Percentiles rank a stretch among this genome's conserved stretches.
phyloP scores from a whole-genome alignment of 2,329 filamentous ascomycete species.

The Claviceps sp. region DNA sequence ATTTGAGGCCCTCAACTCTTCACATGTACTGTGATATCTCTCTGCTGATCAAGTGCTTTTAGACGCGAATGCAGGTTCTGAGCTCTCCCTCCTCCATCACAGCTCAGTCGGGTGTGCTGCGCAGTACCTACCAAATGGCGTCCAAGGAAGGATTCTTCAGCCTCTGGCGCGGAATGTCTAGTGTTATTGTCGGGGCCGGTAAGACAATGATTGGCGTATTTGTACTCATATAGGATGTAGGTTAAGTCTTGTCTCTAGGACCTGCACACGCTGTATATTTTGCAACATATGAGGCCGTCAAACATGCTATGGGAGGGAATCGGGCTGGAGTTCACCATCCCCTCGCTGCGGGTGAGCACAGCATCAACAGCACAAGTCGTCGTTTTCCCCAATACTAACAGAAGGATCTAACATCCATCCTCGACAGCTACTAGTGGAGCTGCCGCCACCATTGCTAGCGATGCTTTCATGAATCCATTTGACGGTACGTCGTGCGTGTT shows the following conservation, averaged over 20 bases:
- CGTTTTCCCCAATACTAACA: not conserved
- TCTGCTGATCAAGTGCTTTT: conserved; percentile 10
- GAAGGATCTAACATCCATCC: not conserved
- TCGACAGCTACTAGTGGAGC: conserved; percentile 74
- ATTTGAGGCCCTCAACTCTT: not conserved
- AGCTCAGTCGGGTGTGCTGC: conserved; percentile 79
- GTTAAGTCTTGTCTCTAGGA: conserved; percentile 36
- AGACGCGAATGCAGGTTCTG: conserved; percentile 98
- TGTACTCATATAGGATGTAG: not conserved
- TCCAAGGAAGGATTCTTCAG: conserved; percentile 79
- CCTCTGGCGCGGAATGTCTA: conserved; percentile 92
- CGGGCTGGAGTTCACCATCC: conserved; percentile 79
- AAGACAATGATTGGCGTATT: conserved; percentile 21
- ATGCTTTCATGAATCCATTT: conserved; percentile 98
- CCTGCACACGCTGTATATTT: conserved; percentile 98
- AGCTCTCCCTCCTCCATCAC: conserved; percentile 68
- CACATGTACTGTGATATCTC: not conserved
- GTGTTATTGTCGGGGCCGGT: conserved; percentile 92
- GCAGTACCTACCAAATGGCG: conserved; percentile 86
- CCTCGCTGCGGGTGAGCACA: conserved; percentile 65
- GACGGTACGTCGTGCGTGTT: conserved; percentile 53
- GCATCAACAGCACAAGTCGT: too few species aligned
- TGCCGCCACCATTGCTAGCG: conserved; percentile 88
- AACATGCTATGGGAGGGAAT: conserved; percentile 91
- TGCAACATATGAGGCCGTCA: conserved; percentile 93